These are phyloP conservation scores for Leptographium flavum DNA, from an alignment of 2,329 filamentous ascomycete genomes.

Conservation along the genomic window DNA sequence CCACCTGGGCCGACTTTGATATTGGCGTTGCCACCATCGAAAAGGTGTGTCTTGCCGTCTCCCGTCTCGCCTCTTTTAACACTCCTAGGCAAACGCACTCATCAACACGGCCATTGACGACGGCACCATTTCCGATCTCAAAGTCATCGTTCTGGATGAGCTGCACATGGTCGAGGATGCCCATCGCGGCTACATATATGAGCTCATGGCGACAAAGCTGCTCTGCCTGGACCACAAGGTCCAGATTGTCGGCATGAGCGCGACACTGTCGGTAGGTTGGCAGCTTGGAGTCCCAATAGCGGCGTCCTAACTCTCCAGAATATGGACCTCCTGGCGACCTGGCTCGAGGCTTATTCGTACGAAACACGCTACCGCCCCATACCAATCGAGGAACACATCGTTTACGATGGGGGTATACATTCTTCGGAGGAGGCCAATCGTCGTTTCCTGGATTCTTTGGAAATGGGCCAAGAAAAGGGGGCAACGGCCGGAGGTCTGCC, in stretches of 20 bases:
- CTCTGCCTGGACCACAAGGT: conserved; percentile 51
- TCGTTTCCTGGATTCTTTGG: conserved; percentile 14
- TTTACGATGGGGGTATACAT: conserved; percentile 56
- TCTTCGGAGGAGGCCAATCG: conserved; percentile 27
- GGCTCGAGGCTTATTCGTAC: conserved; percentile 59
- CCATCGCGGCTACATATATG: conserved; percentile 59
- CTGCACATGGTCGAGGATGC: conserved; percentile 74
- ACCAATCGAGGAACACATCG: conserved; percentile 62
- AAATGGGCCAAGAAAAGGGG: conserved; percentile 21
- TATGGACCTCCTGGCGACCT: conserved; percentile 51
- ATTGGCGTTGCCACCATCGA: conserved; percentile 70
- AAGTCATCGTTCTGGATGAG: conserved; percentile 59
- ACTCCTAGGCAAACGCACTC: conserved; percentile 55
- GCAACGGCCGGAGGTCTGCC: conserved; percentile 18
- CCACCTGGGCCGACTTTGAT: conserved; percentile 61
- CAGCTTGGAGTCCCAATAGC: not conserved
- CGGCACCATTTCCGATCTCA: conserved; percentile 47
- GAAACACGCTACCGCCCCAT: conserved; percentile 60
- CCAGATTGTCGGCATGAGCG: conserved; percentile 69
- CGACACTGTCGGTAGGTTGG: conserved; percentile 50
- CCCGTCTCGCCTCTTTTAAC: conserved; percentile 1
- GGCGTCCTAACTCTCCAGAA: conserved; percentile 29
- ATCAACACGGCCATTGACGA: conserved; percentile 63
- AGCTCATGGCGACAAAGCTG: conserved; percentile 60
- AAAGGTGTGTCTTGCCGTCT: conserved; percentile 34